Evolutionary conservation across 257 asterid genomes (phyloP).

Genomic region (Schizonepeta tenuifolia): DNA sequence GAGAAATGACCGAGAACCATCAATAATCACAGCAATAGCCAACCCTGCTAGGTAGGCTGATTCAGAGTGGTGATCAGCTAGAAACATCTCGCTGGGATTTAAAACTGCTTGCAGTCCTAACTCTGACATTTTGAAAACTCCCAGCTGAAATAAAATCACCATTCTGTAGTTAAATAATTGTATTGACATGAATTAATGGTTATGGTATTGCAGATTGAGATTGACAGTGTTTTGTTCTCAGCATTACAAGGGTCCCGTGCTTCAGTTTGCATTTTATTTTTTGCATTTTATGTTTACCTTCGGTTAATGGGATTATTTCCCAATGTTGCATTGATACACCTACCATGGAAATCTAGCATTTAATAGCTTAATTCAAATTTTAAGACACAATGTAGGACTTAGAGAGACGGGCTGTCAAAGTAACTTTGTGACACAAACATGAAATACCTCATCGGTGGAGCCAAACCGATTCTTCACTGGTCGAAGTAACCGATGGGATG

Average conservation of each 20-base stretch:
- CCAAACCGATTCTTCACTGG: slow-evolving; percentile 95
- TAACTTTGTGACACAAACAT: slow-evolving; percentile 17
- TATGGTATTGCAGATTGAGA: slow-evolving; percentile 21
- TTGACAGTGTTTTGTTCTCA: slow-evolving; percentile 9
- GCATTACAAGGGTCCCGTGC: slow-evolving; percentile 13
- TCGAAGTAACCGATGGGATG: slow-evolving; percentile 87
- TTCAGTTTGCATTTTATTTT: slow-evolving; percentile 7
- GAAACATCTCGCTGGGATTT: slow-evolving; percentile 89
- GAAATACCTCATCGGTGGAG: slow-evolving; percentile 91
- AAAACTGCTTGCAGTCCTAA: slow-evolving; percentile 74
- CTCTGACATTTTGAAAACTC: slow-evolving; percentile 85
- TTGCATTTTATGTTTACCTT: slow-evolving; percentile 20
- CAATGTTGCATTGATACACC: slow-evolving; percentile 9
- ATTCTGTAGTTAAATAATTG: slow-evolving; percentile 28
- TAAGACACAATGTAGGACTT: slow-evolving; percentile 1
- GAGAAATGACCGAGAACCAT: slow-evolving; percentile 88
- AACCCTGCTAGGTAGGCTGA: slow-evolving; percentile 84
- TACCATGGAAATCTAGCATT: slow-evolving; percentile 15
- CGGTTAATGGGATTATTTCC: not conserved
- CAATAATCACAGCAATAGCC: slow-evolving; percentile 89
- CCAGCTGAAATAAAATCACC: slow-evolving; percentile 66
- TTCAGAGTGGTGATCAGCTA: slow-evolving; percentile 75
- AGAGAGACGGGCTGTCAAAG: not conserved
- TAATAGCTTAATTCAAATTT: slow-evolving; percentile 4
- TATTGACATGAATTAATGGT: slow-evolving; percentile 15